phyloP scores from a whole-genome alignment of 2,329 filamentous ascomycete species.

The Diaporthe vexans region DNA sequence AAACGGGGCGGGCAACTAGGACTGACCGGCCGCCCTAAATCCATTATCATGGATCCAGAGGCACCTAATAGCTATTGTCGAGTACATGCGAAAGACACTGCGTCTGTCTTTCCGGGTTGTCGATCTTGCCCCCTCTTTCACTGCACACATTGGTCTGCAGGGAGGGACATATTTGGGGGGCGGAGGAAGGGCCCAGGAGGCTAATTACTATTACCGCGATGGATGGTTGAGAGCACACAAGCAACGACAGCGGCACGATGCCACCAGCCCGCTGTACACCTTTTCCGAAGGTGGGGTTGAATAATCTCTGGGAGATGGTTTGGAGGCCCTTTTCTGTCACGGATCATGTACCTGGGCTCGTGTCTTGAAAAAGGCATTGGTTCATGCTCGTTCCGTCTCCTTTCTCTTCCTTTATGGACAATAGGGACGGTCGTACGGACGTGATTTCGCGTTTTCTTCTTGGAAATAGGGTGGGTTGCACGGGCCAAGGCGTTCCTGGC shows the following conservation, averaged over 20 bases:
- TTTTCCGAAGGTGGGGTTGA: slow-evolving; percentile 39
- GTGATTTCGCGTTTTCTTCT: slow-evolving; percentile 26
- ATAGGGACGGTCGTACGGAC: slow-evolving; percentile 15
- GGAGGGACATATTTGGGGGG: slow-evolving; percentile 40
- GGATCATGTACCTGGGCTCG: slow-evolving; percentile 31
- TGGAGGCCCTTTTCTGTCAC: slow-evolving; percentile 27
- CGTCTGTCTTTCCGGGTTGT: slow-evolving; percentile 23
- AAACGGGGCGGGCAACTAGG: slow-evolving; percentile 8
- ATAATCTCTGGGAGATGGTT: slow-evolving; percentile 44
- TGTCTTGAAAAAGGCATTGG: slow-evolving; percentile 24
- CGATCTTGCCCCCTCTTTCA: slow-evolving; percentile 20
- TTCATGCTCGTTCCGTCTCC: slow-evolving; percentile 3
- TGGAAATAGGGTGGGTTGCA: slow-evolving; percentile 34
- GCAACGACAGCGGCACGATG: slow-evolving; percentile 21
- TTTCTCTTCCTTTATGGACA: slow-evolving; percentile 23
- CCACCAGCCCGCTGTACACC: slow-evolving; percentile 43
- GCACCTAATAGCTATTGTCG: slow-evolving; percentile 44
- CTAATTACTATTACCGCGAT: slow-evolving; percentile 44
- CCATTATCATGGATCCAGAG: slow-evolving; percentile 48
- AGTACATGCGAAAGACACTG: slow-evolving; percentile 36
- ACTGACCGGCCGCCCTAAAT: slow-evolving; percentile 47
- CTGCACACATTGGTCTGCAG: slow-evolving; percentile 42
- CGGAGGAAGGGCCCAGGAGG: slow-evolving; percentile 49
- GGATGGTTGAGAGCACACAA: slow-evolving; percentile 44
- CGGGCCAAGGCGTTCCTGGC: slow-evolving; percentile 46